A percentile compares a stretch with the other conserved stretches of the same genome.
These are phyloP conservation scores for Scleroderma citrinum DNA, from an alignment of 768 basidiomycete species.

Conservation along the genomic window DNA sequence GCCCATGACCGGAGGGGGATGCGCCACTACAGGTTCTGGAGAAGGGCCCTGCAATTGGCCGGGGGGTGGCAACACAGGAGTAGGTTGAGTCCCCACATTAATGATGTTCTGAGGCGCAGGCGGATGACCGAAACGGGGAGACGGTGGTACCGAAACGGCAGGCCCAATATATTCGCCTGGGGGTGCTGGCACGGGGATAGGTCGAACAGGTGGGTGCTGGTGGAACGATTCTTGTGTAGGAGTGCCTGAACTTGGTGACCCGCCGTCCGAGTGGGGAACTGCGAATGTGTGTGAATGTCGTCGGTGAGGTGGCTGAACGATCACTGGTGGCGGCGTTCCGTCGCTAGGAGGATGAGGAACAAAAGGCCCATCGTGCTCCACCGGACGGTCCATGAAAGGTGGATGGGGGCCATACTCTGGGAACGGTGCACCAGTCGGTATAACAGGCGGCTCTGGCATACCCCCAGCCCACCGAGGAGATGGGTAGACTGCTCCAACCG, in stretches of 20 bases:
- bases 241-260: constrained; percentile 15
- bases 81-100: constrained; percentile 8
- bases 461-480: constrained; percentile 9
- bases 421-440: constrained; percentile 30
- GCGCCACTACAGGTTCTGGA: not conserved
- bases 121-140: not conserved
- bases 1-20: not conserved
- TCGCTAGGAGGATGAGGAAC: constrained; percentile 11
- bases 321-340: not conserved
- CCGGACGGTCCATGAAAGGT: constrained; percentile 3
- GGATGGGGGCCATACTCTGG: constrained; percentile 2
- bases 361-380: constrained; percentile 16
- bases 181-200: constrained; percentile 7
- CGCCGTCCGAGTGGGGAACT: not conserved
- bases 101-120: constrained; percentile 10
- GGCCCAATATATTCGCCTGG: constrained; percentile 4
- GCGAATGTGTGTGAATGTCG: not conserved
- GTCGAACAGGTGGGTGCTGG: constrained; percentile 9
- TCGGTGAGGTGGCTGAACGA: not conserved
- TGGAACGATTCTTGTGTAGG: constrained; percentile 19
- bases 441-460: constrained; percentile 31
- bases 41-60: constrained; percentile 10
- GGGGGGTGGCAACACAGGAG: constrained; percentile 12
- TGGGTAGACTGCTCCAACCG: constrained; percentile 22
- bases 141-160: constrained; percentile 9